phyloP scores from a whole-genome alignment of 2,329 filamentous ascomycete species.

The Remersonia thermophila region DNA sequence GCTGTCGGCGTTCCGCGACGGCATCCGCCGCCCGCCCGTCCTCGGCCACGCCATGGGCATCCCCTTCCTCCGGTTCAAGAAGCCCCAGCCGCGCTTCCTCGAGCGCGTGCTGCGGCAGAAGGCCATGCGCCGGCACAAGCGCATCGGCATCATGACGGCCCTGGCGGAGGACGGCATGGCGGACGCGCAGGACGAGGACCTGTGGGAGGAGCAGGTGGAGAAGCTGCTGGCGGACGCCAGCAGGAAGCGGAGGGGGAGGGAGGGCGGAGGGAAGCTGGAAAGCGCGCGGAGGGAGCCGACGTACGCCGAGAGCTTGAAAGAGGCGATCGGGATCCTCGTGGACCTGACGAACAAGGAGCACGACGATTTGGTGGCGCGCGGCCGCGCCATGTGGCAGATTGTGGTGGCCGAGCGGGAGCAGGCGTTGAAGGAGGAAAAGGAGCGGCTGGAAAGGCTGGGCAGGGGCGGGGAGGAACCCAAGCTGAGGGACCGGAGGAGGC shows the following conservation, averaged over 20 bases:
- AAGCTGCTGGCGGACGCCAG: conserved; percentile 23
- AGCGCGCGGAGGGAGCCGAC: conserved; percentile 13
- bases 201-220: conserved; percentile 33
- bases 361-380: conserved; percentile 30
- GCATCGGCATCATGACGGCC: conserved; percentile 26
- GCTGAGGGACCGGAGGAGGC: conserved; percentile 2
- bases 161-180: conserved; percentile 27
- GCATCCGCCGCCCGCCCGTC: conserved; percentile 43
- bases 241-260: conserved; percentile 20
- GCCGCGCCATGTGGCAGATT: conserved; percentile 28
- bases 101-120: conserved; percentile 45
- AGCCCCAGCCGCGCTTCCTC: conserved; percentile 50
- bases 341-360: conserved; percentile 20
- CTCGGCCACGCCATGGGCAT: conserved; percentile 41
- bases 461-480: conserved; percentile 7
- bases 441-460: conserved; percentile 17
- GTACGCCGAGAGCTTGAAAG: conserved; percentile 20
- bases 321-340: neutral
- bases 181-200: conserved; percentile 30
- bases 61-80: conserved; percentile 54
- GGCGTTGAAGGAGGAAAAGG: conserved; percentile 20
- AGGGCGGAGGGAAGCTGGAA: conserved; percentile 5
- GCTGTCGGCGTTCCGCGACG: conserved; percentile 33
- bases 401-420: conserved; percentile 27
- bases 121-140: conserved; percentile 29